These are phyloP conservation scores for Serendipita sp. DNA, from an alignment of 768 basidiomycete genomes.

Conservation along the genomic window DNA sequence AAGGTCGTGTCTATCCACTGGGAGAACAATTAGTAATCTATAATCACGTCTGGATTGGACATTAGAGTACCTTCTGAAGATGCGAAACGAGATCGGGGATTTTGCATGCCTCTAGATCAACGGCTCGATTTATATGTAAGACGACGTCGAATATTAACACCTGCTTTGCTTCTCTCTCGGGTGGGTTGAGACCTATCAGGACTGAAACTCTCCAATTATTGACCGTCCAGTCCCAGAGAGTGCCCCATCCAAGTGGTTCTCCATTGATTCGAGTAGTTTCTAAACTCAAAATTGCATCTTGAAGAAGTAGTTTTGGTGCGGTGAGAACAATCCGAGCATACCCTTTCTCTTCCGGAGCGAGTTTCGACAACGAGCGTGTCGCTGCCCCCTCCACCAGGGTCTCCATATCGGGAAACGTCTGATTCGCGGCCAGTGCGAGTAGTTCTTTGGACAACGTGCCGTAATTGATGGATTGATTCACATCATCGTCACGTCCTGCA, in stretches of 20 bases:
- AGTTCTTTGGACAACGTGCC: neutral
- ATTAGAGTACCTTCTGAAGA: neutral
- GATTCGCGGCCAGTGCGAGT: neutral
- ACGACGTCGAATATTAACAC: neutral
- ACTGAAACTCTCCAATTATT: neutral
- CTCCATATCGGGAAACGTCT: neutral
- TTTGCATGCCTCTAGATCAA: neutral
- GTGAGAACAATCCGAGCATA: neutral
- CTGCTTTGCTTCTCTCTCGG: conserved; percentile 2
- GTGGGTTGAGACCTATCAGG: conserved; percentile 1
- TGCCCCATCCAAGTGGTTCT: neutral
- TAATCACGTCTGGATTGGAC: neutral
- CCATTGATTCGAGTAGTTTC: neutral
- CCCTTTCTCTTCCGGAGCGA: neutral
- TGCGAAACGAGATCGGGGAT: neutral
- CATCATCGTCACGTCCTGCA: neutral
- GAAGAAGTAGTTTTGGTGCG: neutral
- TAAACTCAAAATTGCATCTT: neutral
- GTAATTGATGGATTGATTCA: neutral
- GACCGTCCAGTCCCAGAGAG: neutral
- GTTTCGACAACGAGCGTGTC: neutral
- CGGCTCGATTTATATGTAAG: neutral
- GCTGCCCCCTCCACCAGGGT: neutral
- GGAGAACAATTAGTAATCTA: neutral
- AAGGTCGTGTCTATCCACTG: neutral